Evolutionary conservation across 1,284 basidiomycete species (phyloP), one percentile per base, ranked within the genome.

Genomic region (Ustilago xerochloae): DNA sequence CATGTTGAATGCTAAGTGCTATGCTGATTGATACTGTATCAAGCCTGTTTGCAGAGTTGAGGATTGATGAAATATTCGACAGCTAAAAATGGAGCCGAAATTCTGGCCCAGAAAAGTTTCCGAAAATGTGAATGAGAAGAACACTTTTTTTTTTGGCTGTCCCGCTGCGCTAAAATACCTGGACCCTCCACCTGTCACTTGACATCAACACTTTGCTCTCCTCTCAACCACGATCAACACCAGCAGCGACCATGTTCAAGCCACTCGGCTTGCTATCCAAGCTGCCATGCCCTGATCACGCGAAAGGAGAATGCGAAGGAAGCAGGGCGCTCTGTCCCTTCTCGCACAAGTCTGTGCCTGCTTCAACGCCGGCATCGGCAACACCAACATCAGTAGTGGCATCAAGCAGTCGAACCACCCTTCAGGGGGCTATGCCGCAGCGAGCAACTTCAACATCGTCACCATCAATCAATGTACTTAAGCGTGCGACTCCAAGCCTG

Each of bases 261-360:
- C 43, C 67, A 16, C 69, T 71, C 18, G 79, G 79, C 26, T 63
- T 73, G 46, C 55, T 80, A 36, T 53, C 63, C 41, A 64, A 55
- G 54, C 50, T 80, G 46, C 74, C 76, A 30, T 80, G 79, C 38
- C 79, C 77, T 28, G 73, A 77, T 24, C 70, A 69, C 32, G 69
- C 63, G 8, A 64, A 70, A 18, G 75, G 77, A 16, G 66, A 71
- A 13, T 80, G 77, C 38, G 70, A 73, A 13, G 10, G 43, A 39
- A 54, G 46, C 24, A 60, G 78, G n/a, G 48, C 62, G 10, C 16
- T 51, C 12, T 80, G 79, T 41, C 66, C 75, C 22, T 79, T 73
- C 41, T 75, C 72, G 29, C 79, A 80, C 51, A 58, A 74, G 26
- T 24, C 63, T 1, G 30, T 50, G 9, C 12, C 51, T 24, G 39